These are phyloP conservation scores for Podospora tetraspora DNA, from an alignment of 495 filamentous ascomycete species.

Conservation along the genomic window DNA sequence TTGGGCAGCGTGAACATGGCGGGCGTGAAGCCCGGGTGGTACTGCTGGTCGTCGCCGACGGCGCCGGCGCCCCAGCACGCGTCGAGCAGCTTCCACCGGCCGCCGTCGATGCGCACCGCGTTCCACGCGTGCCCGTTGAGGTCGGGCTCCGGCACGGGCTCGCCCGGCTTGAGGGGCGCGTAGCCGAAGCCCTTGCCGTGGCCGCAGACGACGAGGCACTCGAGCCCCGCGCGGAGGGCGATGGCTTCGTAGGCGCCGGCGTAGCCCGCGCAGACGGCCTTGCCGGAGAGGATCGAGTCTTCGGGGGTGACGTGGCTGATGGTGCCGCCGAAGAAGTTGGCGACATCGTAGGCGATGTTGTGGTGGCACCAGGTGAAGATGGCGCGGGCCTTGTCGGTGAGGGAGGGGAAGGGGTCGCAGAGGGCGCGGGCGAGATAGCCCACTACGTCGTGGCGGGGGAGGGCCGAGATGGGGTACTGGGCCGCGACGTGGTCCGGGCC, in stretches of 20 bases:
- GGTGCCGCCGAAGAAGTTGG: constrained; percentile 65
- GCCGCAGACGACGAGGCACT: constrained; percentile 63
- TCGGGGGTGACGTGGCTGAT: constrained; percentile 62
- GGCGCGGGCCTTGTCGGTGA: constrained; percentile 82
- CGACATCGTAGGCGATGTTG: constrained; percentile 79
- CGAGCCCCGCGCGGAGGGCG: constrained; percentile 67
- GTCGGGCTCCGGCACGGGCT: constrained; percentile 52
- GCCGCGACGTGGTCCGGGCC: constrained; percentile 72
- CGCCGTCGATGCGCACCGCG: constrained; percentile 76
- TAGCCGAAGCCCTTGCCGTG: constrained; percentile 87
- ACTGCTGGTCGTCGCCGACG: constrained; percentile 43
- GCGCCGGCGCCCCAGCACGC: constrained; percentile 89
- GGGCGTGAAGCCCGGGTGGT: constrained; percentile 63
- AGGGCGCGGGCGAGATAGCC: constrained; percentile 70
- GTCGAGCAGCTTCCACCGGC: constrained; percentile 89
- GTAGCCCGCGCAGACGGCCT: constrained; percentile 90
- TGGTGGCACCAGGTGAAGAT: constrained; percentile 96
- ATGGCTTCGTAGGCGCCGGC: constrained; percentile 74
- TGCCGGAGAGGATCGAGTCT: constrained; percentile 64
- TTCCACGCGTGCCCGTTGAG: constrained; percentile 78
- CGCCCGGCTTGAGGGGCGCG: constrained; percentile 45
- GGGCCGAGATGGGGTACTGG: constrained; percentile 62
- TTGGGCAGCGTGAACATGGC: constrained; percentile 73
- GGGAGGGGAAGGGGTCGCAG: constrained; percentile 70
- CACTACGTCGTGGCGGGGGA: constrained; percentile 58